Evolutionary conservation across 177 flowering plant species (phyloP).

Genomic region (Telopea speciosissima): DNA sequence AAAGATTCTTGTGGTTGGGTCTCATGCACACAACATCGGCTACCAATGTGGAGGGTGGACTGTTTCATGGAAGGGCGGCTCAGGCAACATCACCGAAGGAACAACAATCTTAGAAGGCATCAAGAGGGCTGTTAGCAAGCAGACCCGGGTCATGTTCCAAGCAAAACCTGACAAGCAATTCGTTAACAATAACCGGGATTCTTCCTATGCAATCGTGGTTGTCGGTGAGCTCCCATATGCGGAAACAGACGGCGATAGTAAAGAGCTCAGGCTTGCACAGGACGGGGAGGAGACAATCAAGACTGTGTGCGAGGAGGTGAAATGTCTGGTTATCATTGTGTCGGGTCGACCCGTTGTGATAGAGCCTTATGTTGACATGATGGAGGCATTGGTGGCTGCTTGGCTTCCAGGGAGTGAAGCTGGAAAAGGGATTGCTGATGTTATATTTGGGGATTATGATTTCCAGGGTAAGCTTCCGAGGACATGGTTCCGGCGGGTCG

Average conservation of each 20-base stretch:
- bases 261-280: constrained; percentile 9
- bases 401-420: constrained; percentile 31
- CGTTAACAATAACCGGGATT: constrained; percentile 9
- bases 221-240: constrained; percentile 27
- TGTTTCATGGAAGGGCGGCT: too few species aligned
- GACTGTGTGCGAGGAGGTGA: constrained; percentile 14
- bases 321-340: constrained; percentile 20
- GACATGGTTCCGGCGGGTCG: constrained; percentile 24
- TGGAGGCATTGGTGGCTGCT: constrained; percentile 25
- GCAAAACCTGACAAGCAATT: constrained; percentile 17
- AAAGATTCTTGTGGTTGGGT: too few species aligned
- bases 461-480: constrained; percentile 23
- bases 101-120: constrained; percentile 23
- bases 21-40: too few species aligned
- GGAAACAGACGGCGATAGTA: constrained; percentile 17
- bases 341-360: constrained; percentile 22
- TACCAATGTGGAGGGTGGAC: too few species aligned
- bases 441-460: constrained; percentile 22
- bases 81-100: too few species aligned
- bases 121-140: constrained; percentile 10
- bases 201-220: constrained; percentile 23
- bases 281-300: constrained; percentile 12
- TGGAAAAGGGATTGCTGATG: constrained; percentile 27
- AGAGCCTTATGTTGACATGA: constrained; percentile 15
- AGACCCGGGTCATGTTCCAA: constrained; percentile 17